Evolutionary conservation across 1,284 basidiomycete species (phyloP).

Genomic region (Tilletia walkeri): DNA sequence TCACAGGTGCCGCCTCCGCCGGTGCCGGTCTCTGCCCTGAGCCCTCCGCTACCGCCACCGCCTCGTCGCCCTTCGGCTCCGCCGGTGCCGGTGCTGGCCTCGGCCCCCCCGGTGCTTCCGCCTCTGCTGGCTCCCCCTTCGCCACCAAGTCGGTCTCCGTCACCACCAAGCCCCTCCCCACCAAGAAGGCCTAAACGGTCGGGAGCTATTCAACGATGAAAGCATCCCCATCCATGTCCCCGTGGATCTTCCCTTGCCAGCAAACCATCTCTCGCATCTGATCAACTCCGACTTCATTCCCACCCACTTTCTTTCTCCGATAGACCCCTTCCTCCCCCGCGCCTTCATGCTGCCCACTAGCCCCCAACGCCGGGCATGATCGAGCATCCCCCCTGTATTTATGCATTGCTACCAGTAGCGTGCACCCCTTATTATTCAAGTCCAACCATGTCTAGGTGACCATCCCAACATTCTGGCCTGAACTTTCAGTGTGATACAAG

Average conservation of each 20-base stretch:
- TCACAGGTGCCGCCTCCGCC: conserved; percentile 11
- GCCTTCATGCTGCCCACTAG: neutral
- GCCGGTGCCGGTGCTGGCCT: conserved; percentile 11
- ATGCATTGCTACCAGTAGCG: neutral
- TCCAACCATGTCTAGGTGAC: neutral
- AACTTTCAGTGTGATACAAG: too few relatives aligned
- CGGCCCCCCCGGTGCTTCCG: conserved; percentile 11
- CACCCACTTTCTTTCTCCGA: too few relatives aligned
- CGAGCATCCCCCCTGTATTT: neutral
- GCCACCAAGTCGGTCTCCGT: conserved; percentile 5
- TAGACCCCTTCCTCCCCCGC: too few relatives aligned
- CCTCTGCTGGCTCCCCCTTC: conserved; percentile 13
- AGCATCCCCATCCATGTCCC: too few relatives aligned
- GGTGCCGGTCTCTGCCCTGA: neutral
- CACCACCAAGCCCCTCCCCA: conserved; percentile 1
- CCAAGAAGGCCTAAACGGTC: conserved; percentile 8
- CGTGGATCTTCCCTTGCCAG: too few relatives aligned
- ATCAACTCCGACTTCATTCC: too few relatives aligned
- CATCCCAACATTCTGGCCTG: too few relatives aligned
- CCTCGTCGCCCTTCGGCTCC: conserved; percentile 12
- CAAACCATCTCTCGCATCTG: too few relatives aligned
- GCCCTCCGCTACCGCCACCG: conserved; percentile 6
- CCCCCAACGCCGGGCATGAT: neutral
- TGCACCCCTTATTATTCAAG: neutral
- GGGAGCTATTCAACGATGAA: too few relatives aligned